Evolutionary conservation across 2,329 filamentous ascomycete species (phyloP).

Genomic region (Dactylellina leptospora): DNA sequence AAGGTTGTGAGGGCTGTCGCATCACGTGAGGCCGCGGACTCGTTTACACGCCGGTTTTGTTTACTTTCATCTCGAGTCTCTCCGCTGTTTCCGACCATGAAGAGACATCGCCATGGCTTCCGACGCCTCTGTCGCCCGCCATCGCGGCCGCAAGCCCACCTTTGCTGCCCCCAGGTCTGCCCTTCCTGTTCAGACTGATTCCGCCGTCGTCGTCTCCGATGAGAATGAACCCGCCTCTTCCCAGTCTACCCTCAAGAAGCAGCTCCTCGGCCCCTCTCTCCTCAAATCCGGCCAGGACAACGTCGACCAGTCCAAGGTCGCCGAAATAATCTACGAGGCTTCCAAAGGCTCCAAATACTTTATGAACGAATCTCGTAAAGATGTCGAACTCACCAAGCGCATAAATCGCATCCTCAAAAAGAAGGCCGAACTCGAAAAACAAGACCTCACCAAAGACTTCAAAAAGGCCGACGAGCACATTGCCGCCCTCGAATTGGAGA

Average conservation of each 20-base stretch:
- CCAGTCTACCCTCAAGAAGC: constrained; percentile 47
- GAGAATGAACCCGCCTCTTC: constrained; percentile 26
- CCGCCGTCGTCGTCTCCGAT: neutral
- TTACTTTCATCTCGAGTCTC: neutral
- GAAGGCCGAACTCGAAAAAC: constrained; percentile 77
- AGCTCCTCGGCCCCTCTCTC: constrained; percentile 83
- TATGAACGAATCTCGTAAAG: constrained; percentile 83
- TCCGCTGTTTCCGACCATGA: neutral
- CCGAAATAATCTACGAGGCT: constrained; percentile 95
- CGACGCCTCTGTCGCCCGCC: constrained; percentile 16
- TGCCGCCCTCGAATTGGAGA: constrained; percentile 68
- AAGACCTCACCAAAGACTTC: constrained; percentile 76
- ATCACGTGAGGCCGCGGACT: constrained; percentile 30
- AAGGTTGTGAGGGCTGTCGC: neutral
- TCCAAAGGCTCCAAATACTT: constrained; percentile 98
- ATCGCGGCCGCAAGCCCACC: constrained; percentile 32
- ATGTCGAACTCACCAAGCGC: constrained; percentile 82
- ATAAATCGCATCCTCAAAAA: constrained; percentile 80
- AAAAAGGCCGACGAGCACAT: constrained; percentile 76
- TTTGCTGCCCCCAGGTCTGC: constrained; percentile 14
- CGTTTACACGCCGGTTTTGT: constrained; percentile 25
- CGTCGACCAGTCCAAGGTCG: constrained; percentile 87
- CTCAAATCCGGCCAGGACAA: constrained; percentile 92
- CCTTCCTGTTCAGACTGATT: constrained; percentile 1
- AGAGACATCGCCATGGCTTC: neutral